Evolutionary conservation across 129 eudicot genomes (phyloP).

Genomic region (Flaveria ramosissima): DNA sequence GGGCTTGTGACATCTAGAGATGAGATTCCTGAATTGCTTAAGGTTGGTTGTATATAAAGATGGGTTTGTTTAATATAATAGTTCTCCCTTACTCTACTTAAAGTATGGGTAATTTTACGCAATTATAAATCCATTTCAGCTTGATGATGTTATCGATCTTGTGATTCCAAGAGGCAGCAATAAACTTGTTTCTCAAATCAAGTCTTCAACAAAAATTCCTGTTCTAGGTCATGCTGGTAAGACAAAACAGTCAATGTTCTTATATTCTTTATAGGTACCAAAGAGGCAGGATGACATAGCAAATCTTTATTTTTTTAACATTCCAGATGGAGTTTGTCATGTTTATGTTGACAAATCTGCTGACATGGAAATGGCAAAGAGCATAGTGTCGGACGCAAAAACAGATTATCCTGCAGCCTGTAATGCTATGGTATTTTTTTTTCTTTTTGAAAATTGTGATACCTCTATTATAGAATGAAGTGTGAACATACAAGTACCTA

Average conservation of each 20-base stretch:
- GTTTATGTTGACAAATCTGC: constrained; percentile 97
- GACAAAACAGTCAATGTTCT: not conserved
- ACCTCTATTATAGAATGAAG: not conserved
- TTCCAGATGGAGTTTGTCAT: constrained; percentile 94
- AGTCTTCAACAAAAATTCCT: constrained; percentile 38
- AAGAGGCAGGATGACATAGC: not conserved
- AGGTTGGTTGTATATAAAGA: constrained; percentile 47
- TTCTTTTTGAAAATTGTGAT: not conserved
- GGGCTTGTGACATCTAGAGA: constrained; percentile 97
- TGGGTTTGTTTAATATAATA: constrained; percentile 7
- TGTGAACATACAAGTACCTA: not conserved
- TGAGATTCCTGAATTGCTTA: constrained; percentile 94
- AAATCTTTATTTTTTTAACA: not conserved
- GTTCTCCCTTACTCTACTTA: not conserved
- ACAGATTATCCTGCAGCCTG: constrained; percentile 98
- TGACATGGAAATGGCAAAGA: constrained; percentile 85
- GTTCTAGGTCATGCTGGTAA: constrained; percentile 38
- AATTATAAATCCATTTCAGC: constrained; percentile 13
- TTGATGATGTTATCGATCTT: constrained; percentile 34
- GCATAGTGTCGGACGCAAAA: constrained; percentile 84
- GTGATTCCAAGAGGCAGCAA: constrained; percentile 38
- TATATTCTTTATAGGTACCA: not conserved
- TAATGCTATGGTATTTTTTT: constrained; percentile 80
- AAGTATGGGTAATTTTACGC: not conserved
- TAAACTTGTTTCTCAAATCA: constrained; percentile 32